Evolutionary conservation across 2,329 filamentous ascomycete species (phyloP), one percentile per base, ranked within the genome.

Genomic region (Penicillium expansum): DNA sequence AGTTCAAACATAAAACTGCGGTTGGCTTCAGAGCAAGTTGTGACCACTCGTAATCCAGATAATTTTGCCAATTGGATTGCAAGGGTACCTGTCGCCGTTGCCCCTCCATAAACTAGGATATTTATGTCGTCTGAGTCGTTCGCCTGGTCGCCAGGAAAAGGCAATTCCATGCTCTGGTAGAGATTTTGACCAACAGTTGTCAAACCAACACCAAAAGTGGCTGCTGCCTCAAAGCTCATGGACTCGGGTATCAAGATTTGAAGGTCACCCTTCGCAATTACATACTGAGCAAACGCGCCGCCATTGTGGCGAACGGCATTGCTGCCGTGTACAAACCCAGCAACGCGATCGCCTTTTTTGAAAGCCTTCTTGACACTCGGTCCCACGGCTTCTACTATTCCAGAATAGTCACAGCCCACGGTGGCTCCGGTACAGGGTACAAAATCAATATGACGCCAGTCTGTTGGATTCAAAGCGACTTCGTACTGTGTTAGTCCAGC

Each of bases 251-350:
- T 69, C 48, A 74, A 74, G 24, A 79, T 69, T 52, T 76, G 71
- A 1, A 83, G 59, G 51, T 80, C 80, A 4, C 73, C 80, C 61
- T 82, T 83, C 4, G 75, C 80, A 11, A 79, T 74, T 52, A 79
- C 71, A 61, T 81, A 80, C 52, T 84, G 76, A 7, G 78, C 80
- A 62, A 84, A 85, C 2, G 77, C 76, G 6, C 83, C 83, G 55
- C 80, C 76, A 42, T 80, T 74, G 18, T 69, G 71, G 37, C 77
- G 62, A 11, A 65, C 63, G n/a, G 62, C 60, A 58, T 71, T 71
- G 55, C 66, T 67, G 55, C 83, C 82, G 57, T 81, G 80, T 5
- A 74, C 71, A 43, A 81, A 78, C 0, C 81, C 81, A 27, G 75
- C 75, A 35, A 86, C 76, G 0, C 78, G 72, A 62, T 85, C 82